Evolutionary conservation across 768 basidiomycete species (phyloP).

Genomic region (Auricularia auricula-judae): DNA sequence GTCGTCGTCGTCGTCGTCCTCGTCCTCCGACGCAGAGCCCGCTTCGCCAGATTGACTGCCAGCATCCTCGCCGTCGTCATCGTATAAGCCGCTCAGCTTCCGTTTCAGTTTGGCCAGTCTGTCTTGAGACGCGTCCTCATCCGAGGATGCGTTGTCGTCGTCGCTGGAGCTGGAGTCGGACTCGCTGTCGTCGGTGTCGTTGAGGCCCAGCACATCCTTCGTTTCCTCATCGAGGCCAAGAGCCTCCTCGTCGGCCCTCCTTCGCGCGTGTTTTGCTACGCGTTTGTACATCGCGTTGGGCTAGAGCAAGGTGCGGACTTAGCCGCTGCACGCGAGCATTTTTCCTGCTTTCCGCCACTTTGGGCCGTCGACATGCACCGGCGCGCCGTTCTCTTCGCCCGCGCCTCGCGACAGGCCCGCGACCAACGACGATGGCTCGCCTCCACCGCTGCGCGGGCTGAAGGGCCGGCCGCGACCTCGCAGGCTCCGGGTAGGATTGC

Average conservation of each 20-base stretch:
- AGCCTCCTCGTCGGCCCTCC: constrained; percentile 51
- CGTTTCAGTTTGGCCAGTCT: background rate
- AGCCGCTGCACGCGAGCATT: background rate
- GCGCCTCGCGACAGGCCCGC: background rate
- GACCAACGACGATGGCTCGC: background rate
- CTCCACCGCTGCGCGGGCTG: background rate
- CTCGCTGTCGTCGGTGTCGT: constrained; percentile 71
- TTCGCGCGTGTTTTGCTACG: constrained; percentile 52
- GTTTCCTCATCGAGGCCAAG: constrained; percentile 53
- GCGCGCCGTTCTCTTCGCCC: background rate
- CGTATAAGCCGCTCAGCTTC: background rate
- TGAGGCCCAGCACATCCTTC: constrained; percentile 52
- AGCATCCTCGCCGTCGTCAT: constrained; percentile 8
- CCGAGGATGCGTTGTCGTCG: constrained; percentile 8
- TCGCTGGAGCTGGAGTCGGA: constrained; percentile 28
- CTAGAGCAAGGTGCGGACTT: background rate
- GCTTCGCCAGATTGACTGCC: constrained; percentile 10
- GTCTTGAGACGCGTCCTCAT: constrained; percentile 13
- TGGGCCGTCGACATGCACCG: background rate
- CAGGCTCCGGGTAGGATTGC: background rate
- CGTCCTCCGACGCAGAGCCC: constrained; percentile 4
- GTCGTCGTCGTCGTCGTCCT: constrained; percentile 22
- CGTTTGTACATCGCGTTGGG: constrained; percentile 59
- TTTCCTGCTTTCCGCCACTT: background rate
- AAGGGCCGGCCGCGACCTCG: background rate